Base-by-base conservation (phyloP, 1,284 basidiomycete species). In the Ceratobasidium sp. region DNA sequence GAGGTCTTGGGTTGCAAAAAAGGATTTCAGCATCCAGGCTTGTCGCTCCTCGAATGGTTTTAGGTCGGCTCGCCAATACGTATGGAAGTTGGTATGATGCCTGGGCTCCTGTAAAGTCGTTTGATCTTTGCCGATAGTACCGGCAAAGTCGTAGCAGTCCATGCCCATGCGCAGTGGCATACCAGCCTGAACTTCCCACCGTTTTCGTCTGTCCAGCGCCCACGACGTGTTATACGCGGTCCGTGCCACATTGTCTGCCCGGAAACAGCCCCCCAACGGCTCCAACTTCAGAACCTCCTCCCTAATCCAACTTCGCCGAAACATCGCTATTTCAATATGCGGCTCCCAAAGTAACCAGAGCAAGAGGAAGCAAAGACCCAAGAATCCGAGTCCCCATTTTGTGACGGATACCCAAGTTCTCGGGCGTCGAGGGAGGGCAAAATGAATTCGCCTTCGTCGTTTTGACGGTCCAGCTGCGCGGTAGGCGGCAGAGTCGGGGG, bases 11-110 rank as follows among this genome's bases (percentile, higher is more conserved):
- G 96, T 97, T 2, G 95, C 94, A 81, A 98, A 93, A 84, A 96
- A 96, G 0, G 94, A 94, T 82, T 93, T 92, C 82, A 98, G 88
- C 87, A 96, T 94, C 85, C 90, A 92, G 80, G 95, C 93, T 83
- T 98, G 96, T 23, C 96, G 89, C 65, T 89, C 87, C 2, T 90
- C 90, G 80, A 98, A 93, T 0, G 91, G 87, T 1, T 90, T 90
- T 54, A 98, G 90, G 85, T 98, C 96, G 50, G 89, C 89, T 13
- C 96, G 89, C 96, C 96, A 97, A 83, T 97, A 97, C 0, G 95
- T 93, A 85, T 98, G 96, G 83, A 91, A 96, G 73, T 90, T 89
- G 3, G 89, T 88, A 20, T 89, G 87, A 77, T 89, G 84, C 86
- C 20, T 85, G 73, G 59, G 71, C 84, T 82, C 28, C 80, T 81